Percentiles rank a stretch among this genome's conserved stretches.
Conservation (phyloP, 257 asterid species). For the Lycium ferocissimum region DNA sequence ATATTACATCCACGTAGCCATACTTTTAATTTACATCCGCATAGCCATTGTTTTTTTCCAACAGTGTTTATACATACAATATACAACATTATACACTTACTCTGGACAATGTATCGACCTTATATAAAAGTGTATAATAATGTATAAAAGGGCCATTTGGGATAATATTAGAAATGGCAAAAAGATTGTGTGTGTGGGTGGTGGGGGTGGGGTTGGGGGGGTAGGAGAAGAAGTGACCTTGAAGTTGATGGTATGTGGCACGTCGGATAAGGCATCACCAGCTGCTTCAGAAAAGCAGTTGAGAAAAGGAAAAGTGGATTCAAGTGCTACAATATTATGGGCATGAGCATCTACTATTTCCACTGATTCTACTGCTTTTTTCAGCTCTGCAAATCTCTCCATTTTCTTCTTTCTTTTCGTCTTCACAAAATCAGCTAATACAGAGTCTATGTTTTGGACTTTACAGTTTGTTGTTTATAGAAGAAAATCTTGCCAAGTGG, state of each 20-base stretch:
- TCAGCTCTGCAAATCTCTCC: constrained; percentile 67
- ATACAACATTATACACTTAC: too few species aligned
- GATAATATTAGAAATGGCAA: too few species aligned
- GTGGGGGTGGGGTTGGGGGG: too few species aligned
- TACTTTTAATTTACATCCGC: too few species aligned
- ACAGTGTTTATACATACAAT: too few species aligned
- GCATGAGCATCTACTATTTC: constrained; percentile 90
- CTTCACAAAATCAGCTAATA: neutral
- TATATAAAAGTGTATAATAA: too few species aligned
- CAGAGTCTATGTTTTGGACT: neutral
- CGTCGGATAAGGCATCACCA: constrained; percentile 68
- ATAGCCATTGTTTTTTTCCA: too few species aligned
- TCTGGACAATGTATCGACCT: too few species aligned
- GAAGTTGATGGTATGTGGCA: constrained; percentile 74
- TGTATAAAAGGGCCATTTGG: too few species aligned
- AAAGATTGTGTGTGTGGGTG: too few species aligned
- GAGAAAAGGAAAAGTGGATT: constrained; percentile 70
- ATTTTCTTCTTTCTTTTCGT: constrained; percentile 35
- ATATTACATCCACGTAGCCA: too few species aligned
- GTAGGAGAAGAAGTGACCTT: constrained; percentile 52
- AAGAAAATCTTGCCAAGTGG: too few species aligned
- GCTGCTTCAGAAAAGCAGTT: constrained; percentile 87
- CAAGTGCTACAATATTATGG: constrained; percentile 81
- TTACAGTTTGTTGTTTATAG: neutral
- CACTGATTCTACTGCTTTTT: constrained; percentile 60